These are phyloP conservation scores for Tolypocladium guangdongense DNA, from an alignment of 2,329 filamentous ascomycete genomes.

Conservation along the genomic window DNA sequence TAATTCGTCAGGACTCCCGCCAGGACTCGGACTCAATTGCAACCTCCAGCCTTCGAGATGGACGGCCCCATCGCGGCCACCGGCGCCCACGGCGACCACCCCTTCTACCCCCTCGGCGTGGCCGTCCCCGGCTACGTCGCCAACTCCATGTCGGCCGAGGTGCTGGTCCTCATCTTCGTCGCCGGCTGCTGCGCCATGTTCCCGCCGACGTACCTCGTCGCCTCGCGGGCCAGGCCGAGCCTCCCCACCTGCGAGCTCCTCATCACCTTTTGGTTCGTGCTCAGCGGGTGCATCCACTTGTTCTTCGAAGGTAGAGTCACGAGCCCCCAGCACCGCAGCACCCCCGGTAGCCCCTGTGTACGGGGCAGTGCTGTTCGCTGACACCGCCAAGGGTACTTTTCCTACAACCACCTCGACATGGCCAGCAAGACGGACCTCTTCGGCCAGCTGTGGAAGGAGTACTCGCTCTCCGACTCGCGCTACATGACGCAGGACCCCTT, in stretches of 20 bases:
- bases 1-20: not conserved
- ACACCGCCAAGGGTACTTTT: conserved; percentile 32
- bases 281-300: conserved; percentile 46
- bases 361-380: not conserved
- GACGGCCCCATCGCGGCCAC: not conserved
- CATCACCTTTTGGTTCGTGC: conserved; percentile 63
- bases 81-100: conserved; percentile 31
- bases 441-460: conserved; percentile 48
- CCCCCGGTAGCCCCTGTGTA: not conserved
- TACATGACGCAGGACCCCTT: conserved; percentile 43
- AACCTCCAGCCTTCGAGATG: not conserved
- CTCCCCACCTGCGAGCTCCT: conserved; percentile 43
- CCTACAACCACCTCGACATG: conserved; percentile 30
- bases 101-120: conserved; percentile 60
- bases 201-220: conserved; percentile 39
- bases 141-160: conserved; percentile 50
- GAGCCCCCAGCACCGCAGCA: not conserved
- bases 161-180: conserved; percentile 50
- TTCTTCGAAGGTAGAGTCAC: conserved; percentile 28
- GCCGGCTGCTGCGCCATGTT: conserved; percentile 47
- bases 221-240: conserved; percentile 39
- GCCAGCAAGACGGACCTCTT: conserved; percentile 30
- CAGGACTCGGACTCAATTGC: not conserved
- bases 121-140: conserved; percentile 52
- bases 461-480: conserved; percentile 44